Conservation (phyloP, 768 basidiomycete species). For the Pleurotus eryngii region DNA sequence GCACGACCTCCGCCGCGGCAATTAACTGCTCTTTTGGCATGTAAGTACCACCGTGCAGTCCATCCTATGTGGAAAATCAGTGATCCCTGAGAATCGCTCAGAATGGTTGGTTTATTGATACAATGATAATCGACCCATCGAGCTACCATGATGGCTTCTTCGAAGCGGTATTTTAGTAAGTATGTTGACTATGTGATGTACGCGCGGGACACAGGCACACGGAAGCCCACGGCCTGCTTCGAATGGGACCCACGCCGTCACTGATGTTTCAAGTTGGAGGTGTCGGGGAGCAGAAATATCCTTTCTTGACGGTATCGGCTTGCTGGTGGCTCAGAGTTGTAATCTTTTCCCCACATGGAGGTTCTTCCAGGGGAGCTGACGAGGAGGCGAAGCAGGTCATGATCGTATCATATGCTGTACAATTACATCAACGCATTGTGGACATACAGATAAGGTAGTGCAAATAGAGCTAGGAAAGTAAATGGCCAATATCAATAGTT, state of each 20-base stretch:
- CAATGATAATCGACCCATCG: no score
- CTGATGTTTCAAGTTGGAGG: neutral
- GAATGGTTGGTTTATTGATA: no score
- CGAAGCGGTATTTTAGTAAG: neutral
- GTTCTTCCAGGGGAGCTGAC: no score
- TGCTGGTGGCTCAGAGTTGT: no score
- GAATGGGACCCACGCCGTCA: neutral
- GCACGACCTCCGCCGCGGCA: no score
- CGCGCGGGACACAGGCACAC: neutral
- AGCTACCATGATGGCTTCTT: neutral
- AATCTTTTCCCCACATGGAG: no score
- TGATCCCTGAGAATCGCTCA: no score
- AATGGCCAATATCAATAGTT: slow-evolving; percentile 7
- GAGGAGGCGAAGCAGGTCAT: no score
- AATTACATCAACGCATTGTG: slow-evolving; percentile 11
- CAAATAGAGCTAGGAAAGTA: neutral
- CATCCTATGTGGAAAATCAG: no score
- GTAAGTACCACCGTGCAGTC: no score
- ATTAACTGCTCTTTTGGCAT: no score
- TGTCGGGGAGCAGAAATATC: neutral
- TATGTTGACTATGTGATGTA: neutral
- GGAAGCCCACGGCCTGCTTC: neutral
- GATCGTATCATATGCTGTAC: neutral
- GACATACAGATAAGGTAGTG: slow-evolving; percentile 15
- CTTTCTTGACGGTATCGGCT: no score